Percentiles rank a stretch among this genome's conserved stretches.
These are phyloP conservation scores for Pythium monospermum DNA, from an alignment of 352 stramenopile genomes.

Conservation along the genomic window DNA sequence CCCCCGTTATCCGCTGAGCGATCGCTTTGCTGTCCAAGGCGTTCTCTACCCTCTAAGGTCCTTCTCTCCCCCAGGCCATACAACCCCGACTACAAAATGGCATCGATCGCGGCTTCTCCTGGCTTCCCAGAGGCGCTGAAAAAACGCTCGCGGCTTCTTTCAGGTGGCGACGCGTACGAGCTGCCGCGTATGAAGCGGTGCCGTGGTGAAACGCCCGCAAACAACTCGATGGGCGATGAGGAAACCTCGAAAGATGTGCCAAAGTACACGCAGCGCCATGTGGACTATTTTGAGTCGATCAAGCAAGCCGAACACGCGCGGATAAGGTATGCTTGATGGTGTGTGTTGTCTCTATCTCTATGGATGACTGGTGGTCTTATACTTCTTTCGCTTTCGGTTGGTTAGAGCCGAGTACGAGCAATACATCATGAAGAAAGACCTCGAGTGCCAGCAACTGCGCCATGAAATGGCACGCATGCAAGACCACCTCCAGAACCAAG, in stretches of 20 bases:
- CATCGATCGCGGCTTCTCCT: slow-evolving; percentile 70
- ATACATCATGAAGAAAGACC: slow-evolving; percentile 76
- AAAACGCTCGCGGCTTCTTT: slow-evolving; percentile 60
- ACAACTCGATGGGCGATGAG: slow-evolving; percentile 15
- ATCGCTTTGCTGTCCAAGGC: background rate
- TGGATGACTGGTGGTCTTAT: background rate
- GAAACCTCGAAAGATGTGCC: slow-evolving; percentile 44
- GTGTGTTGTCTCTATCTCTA: background rate
- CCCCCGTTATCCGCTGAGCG: background rate
- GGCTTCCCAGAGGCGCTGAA: slow-evolving; percentile 65
- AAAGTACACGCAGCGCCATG: slow-evolving; percentile 84
- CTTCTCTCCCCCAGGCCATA: background rate
- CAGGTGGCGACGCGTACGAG: slow-evolving; percentile 44
- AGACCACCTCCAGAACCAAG: slow-evolving; percentile 33
- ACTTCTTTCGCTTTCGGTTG: background rate
- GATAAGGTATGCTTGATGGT: slow-evolving; percentile 36
- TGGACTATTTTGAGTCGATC: slow-evolving; percentile 85
- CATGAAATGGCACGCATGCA: slow-evolving; percentile 49
- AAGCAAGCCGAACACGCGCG: slow-evolving; percentile 77
- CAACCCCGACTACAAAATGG: slow-evolving; percentile 29
- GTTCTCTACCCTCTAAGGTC: no score
- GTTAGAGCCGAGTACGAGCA: slow-evolving; percentile 73
- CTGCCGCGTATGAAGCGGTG: slow-evolving; percentile 57
- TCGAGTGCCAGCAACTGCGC: slow-evolving; percentile 55
- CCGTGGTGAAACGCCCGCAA: slow-evolving; percentile 20